phyloP scores from a whole-genome alignment of 169 alveolate genomes.

The Plasmodium ovale region DNA sequence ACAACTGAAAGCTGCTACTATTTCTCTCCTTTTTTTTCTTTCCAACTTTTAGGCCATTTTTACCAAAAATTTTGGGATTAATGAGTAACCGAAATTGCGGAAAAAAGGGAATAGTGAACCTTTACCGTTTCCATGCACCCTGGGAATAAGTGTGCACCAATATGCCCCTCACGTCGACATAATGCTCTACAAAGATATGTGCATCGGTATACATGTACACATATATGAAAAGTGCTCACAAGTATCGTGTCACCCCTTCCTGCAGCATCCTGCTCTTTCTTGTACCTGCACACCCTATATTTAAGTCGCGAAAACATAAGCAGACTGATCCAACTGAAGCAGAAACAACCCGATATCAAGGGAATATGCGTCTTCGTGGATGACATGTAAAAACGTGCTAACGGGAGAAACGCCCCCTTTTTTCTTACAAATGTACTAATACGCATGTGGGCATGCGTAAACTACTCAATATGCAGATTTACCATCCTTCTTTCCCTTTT shows the following conservation, averaged over 20 bases:
- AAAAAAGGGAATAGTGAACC: not conserved
- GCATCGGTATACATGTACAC: not conserved
- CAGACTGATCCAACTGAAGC: slow-evolving; percentile 19
- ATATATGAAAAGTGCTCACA: not conserved
- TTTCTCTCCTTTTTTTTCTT: not conserved
- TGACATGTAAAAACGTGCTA: slow-evolving; percentile 41
- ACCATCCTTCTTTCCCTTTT: not conserved
- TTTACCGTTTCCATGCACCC: too few relatives aligned
- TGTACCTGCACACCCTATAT: slow-evolving; percentile 42
- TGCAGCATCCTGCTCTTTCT: slow-evolving; percentile 45
- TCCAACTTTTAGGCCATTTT: slow-evolving; percentile 9
- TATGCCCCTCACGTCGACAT: too few relatives aligned
- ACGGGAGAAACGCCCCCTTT: too few relatives aligned
- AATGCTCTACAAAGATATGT: not conserved
- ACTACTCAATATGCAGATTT: not conserved
- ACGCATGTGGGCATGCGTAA: too few relatives aligned
- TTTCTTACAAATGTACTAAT: too few relatives aligned
- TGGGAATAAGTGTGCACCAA: too few relatives aligned
- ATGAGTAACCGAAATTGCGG: slow-evolving; percentile 17
- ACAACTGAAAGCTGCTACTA: not conserved
- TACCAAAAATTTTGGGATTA: slow-evolving; percentile 39
- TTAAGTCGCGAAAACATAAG: slow-evolving; percentile 51
- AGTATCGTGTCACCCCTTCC: not conserved
- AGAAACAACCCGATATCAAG: too few relatives aligned
- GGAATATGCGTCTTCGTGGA: slow-evolving; percentile 16